A percentile compares a stretch with the other conserved stretches of the same genome.
Conservation (phyloP, 345 rosid genomes). For the Rhizophora apiculata region DNA sequence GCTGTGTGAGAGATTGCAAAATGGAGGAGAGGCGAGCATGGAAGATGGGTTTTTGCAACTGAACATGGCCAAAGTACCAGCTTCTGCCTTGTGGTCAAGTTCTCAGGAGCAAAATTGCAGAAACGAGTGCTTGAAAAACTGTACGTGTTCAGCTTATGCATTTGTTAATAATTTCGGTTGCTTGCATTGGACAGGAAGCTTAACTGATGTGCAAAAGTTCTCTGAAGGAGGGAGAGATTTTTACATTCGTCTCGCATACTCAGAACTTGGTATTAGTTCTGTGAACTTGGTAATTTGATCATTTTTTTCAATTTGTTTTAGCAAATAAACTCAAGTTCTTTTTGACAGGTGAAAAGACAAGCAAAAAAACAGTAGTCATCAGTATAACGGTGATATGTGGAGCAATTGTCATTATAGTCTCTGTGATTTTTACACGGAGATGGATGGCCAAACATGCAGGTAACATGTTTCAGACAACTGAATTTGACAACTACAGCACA, state of each 20-base stretch:
- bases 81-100: constrained; percentile 20
- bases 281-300: neutral
- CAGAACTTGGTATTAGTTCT: constrained; percentile 12
- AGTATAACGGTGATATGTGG: neutral
- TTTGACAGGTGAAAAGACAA: constrained; percentile 5
- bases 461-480: neutral
- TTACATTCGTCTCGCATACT: constrained; percentile 10
- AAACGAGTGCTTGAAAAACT: constrained; percentile 37
- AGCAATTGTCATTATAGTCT: neutral
- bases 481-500: too few species aligned
- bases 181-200: constrained; percentile 15
- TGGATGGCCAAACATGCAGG: neutral
- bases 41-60: constrained; percentile 40
- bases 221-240: constrained; percentile 13
- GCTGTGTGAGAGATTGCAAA: constrained; percentile 28
- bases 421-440: neutral
- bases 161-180: constrained; percentile 14
- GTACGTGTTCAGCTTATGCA: constrained; percentile 31
- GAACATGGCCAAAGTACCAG: constrained; percentile 39
- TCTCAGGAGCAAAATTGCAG: constrained; percentile 28
- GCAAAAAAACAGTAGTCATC: neutral
- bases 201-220: constrained; percentile 14
- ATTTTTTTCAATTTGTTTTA: too few species aligned
- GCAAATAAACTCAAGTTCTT: neutral
- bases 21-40: constrained; percentile 18